Evolutionary conservation across 768 basidiomycete species (phyloP).

Genomic region (Leccinum rimulosum): DNA sequence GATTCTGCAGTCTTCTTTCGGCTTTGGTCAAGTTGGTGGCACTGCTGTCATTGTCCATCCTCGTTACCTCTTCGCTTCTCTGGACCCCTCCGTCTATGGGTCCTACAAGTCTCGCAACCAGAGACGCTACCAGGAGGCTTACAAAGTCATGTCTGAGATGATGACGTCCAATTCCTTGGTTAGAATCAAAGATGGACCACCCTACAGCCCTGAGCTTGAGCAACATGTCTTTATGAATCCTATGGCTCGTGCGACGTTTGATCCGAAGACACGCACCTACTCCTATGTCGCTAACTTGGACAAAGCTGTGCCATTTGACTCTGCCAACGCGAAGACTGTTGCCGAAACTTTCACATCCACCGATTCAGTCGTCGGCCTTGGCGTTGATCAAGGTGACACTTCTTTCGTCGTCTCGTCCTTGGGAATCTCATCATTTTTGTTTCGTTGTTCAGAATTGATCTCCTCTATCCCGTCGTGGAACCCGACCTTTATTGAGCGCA

Average conservation of each 20-base stretch:
- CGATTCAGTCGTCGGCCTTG: conserved; percentile 68
- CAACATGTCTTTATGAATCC: conserved; percentile 87
- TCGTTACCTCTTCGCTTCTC: conserved; percentile 81
- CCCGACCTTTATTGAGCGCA: conserved; percentile 81
- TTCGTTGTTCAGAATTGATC: conserved; percentile 70
- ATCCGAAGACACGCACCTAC: conserved; percentile 84
- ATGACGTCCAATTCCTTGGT: conserved; percentile 93
- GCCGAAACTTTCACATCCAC: conserved; percentile 39
- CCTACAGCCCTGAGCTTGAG: conserved; percentile 86
- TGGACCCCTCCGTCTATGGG: conserved; percentile 76
- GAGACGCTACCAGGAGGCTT: conserved; percentile 64
- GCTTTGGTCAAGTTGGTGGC: conserved; percentile 98
- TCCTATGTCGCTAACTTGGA: conserved; percentile 68
- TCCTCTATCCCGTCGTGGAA: conserved; percentile 89
- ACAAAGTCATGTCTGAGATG: conserved; percentile 94
- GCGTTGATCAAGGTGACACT: conserved; percentile 81
- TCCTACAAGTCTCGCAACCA: conserved; percentile 72
- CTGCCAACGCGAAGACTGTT: conserved; percentile 66
- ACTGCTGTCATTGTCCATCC: conserved; percentile 87
- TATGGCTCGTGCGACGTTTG: conserved; percentile 77
- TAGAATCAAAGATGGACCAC: conserved; percentile 91
- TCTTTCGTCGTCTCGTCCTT: not conserved
- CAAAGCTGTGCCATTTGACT: conserved; percentile 50
- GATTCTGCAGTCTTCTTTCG: conserved; percentile 75
- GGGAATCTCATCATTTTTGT: conserved; percentile 1